Base-by-base conservation (phyloP, 2,329 filamentous ascomycete species). In the Neofusicoccum laricinum region DNA sequence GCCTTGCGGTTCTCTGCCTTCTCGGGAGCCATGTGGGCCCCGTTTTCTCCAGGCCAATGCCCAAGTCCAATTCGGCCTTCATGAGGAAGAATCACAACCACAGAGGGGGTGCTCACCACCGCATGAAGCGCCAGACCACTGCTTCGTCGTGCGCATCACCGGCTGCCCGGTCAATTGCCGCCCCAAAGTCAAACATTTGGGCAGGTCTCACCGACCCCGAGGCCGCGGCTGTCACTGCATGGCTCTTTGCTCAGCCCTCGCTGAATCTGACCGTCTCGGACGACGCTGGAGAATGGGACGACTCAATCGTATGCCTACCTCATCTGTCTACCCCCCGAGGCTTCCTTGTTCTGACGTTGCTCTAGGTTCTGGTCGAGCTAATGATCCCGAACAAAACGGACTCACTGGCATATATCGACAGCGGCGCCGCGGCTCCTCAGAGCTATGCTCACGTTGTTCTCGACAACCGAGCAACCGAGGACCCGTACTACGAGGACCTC, bases 321-420 rank as follows among this genome's bases (percentile, higher is more conserved):
- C 1, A 17, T 7, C 25, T 34, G 12, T n/a, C 3, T 32, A 6
- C 58, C 75, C 3, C 75, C 2, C 69, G 75, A 1, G 38, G 38
- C 15, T 15, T 51, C 65, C 25, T 4, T 19, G 8, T 61, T 30
- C 32, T 41, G n/a, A 62, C 53, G 19, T 7, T 17, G 2, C 3
- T 21, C 12, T 36, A 48, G 25, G 15, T 58, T 4, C 62, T 71
- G 11, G 68, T 73, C 21, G 81, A 83, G 68, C 66, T 78, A 0
- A 71, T 83, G 58, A 67, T 71, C 21, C 82, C 82, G 0, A 84
- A 84, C 71, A 85, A 85, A 72, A 81, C 80, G 0, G 81, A 82
- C 64, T 79, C 76, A 0, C 63, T 82, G 51, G 65, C 75, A 2
- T 84, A 82, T 63, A 69, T 84, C 1, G 80, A 84, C 36, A 74